These are phyloP conservation scores for Fusarium sp. DNA, from an alignment of 2,329 filamentous ascomycete genomes.

Conservation along the genomic window DNA sequence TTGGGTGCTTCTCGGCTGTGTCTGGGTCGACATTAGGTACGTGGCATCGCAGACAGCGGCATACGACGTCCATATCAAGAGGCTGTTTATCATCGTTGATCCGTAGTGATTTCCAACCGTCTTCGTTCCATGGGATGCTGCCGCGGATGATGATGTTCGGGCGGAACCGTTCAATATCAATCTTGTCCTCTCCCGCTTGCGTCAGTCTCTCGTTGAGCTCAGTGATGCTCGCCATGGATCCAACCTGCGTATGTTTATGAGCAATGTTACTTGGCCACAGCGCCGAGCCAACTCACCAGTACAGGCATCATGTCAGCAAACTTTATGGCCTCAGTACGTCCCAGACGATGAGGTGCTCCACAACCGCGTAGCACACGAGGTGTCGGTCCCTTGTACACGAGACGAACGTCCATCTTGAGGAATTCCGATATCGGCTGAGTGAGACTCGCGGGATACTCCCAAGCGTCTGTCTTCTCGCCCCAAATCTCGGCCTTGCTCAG, in stretches of 20 bases:
- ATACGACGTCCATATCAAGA: conserved; percentile 66
- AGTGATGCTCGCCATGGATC: conserved; percentile 64
- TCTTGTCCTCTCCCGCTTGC: conserved; percentile 54
- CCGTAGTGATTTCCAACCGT: conserved; percentile 70
- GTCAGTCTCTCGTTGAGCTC: conserved; percentile 68
- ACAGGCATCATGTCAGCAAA: conserved; percentile 63
- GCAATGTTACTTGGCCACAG: conserved; percentile 57
- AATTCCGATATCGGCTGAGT: conserved; percentile 67
- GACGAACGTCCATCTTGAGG: conserved; percentile 64
- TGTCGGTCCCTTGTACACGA: conserved; percentile 72
- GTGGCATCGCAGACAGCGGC: conserved; percentile 69
- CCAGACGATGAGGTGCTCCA: conserved; percentile 64
- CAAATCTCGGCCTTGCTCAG: conserved; percentile 66
- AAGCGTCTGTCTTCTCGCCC: conserved; percentile 67
- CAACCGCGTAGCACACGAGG: conserved; percentile 67
- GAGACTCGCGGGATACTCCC: conserved; percentile 62
- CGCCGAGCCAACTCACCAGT: conserved; percentile 13
- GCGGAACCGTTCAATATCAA: conserved; percentile 71
- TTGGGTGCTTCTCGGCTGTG: conserved; percentile 68
- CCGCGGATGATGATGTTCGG: conserved; percentile 73
- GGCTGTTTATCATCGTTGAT: conserved; percentile 47
- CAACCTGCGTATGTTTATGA: conserved; percentile 65
- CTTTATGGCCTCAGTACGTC: conserved; percentile 63
- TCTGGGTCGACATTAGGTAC: conserved; percentile 74
- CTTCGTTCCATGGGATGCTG: conserved; percentile 69